phyloP scores from a whole-genome alignment of 106 monocot species.

The Posidonia australis region DNA sequence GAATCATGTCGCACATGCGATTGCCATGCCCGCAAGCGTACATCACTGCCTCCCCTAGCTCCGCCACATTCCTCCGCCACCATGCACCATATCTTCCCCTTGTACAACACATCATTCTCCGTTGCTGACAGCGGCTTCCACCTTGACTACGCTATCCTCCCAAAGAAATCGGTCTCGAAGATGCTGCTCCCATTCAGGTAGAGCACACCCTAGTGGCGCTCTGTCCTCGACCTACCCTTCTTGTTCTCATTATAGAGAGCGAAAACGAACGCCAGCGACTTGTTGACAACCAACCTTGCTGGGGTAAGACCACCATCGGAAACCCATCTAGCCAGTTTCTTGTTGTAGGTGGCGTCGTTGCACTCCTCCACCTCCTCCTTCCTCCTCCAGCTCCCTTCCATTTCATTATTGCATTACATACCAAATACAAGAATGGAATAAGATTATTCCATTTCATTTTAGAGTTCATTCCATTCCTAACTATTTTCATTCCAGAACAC shows the following conservation, averaged over 20 bases:
- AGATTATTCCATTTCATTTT: no score
- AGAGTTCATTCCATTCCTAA: no score
- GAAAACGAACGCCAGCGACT: constrained; percentile 59
- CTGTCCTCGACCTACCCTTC: constrained; percentile 73
- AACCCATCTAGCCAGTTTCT: constrained; percentile 52
- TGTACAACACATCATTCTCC: constrained; percentile 40
- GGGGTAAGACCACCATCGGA: constrained; percentile 41
- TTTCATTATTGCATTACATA: no score
- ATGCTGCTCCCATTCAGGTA: constrained; percentile 52
- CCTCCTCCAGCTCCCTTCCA: no score
- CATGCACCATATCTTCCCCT: constrained; percentile 83
- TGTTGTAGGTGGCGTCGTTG: constrained; percentile 73
- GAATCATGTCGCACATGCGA: constrained; percentile 56
- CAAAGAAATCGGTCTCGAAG: constrained; percentile 57
- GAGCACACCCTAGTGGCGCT: constrained; percentile 81
- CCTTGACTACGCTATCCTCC: constrained; percentile 12
- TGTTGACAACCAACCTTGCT: constrained; percentile 29
- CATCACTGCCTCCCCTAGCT: constrained; percentile 37
- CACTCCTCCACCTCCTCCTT: no score
- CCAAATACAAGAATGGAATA: no score
- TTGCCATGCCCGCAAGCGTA: constrained; percentile 83
- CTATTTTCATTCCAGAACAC: no score
- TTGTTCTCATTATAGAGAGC: constrained; percentile 74
- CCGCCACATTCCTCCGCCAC: constrained; percentile 30
- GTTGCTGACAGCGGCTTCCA: constrained; percentile 40